A percentile compares a stretch with the other conserved stretches of the same genome.
These are phyloP conservation scores for Raffaelea albimanens DNA, from an alignment of 2,329 filamentous ascomycete genomes.

Conservation along the genomic window DNA sequence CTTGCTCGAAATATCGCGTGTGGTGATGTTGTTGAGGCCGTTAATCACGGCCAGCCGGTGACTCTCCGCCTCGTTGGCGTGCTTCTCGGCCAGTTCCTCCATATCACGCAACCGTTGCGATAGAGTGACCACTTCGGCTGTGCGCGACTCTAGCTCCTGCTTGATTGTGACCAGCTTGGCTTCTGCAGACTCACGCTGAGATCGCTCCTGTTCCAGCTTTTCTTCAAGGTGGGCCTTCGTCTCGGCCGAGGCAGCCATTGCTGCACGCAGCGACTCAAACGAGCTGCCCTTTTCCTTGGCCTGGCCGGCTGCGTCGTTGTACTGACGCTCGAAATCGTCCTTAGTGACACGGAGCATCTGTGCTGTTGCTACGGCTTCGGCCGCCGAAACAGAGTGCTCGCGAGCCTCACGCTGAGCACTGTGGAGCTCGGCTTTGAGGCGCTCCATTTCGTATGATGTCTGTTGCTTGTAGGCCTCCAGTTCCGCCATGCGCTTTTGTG, in stretches of 20 bases:
- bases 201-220: conserved; percentile 74
- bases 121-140: conserved; percentile 64
- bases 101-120: conserved; percentile 71
- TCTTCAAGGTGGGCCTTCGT: conserved; percentile 69
- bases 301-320: conserved; percentile 56
- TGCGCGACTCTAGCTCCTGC: conserved; percentile 72
- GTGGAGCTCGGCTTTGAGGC: conserved; percentile 76
- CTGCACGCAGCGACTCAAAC: conserved; percentile 65
- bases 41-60: conserved; percentile 76
- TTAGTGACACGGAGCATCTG: conserved; percentile 81
- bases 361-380: conserved; percentile 66
- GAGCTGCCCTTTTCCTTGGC: conserved; percentile 61
- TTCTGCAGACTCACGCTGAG: conserved; percentile 66
- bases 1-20: conserved; percentile 37
- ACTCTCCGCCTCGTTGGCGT: conserved; percentile 77
- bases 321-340: conserved; percentile 60
- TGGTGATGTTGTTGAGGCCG: conserved; percentile 66
- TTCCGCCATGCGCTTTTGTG: conserved; percentile 74
- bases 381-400: conserved; percentile 68
- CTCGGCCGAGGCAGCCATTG: conserved; percentile 68
- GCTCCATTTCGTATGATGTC: conserved; percentile 76
- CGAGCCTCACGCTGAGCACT: conserved; percentile 66
- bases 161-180: conserved; percentile 66
- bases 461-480: conserved; percentile 77
- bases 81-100: conserved; percentile 78